These are phyloP conservation scores for Scopulariopsis brevicaulis DNA, from an alignment of 2,329 filamentous ascomycete genomes.

Conservation along the genomic window DNA sequence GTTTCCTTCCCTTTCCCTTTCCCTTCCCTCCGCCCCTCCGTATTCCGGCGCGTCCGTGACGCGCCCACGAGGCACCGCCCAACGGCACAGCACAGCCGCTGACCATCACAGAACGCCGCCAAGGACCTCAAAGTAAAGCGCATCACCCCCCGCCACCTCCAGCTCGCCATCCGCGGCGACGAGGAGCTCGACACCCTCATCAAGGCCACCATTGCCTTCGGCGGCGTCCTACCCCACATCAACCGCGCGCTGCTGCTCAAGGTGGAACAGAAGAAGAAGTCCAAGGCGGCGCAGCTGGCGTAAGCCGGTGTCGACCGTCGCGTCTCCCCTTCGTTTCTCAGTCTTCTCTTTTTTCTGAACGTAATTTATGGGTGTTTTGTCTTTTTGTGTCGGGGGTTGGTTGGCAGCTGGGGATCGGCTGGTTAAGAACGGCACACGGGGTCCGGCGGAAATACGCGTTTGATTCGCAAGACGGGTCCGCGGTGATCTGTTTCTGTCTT, in stretches of 20 bases:
- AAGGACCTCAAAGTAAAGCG: slow-evolving; percentile 99
- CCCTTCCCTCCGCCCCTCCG: neutral
- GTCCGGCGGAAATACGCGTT: neutral
- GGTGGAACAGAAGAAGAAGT: slow-evolving; percentile 96
- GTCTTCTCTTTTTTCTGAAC: neutral
- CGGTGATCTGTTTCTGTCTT: neutral
- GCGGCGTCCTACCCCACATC: slow-evolving; percentile 97
- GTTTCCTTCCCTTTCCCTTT: slow-evolving; percentile 19
- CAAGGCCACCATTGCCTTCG: slow-evolving; percentile 93
- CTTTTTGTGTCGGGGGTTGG: neutral
- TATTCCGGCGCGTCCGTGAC: neutral
- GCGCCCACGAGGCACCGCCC: neutral
- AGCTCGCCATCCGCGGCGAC: slow-evolving; percentile 95
- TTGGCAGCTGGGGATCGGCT: neutral
- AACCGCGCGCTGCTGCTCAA: slow-evolving; percentile 93
- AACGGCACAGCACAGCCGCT: slow-evolving; percentile 6
- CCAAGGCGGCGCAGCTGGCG: slow-evolving; percentile 24
- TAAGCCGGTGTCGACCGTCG: neutral
- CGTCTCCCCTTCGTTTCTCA: neutral
- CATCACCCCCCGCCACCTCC: slow-evolving; percentile 94
- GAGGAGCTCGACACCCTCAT: slow-evolving; percentile 97
- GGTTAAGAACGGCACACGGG: neutral
- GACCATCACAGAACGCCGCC: slow-evolving; percentile 63
- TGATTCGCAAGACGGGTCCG: neutral
- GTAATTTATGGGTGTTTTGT: neutral